These are phyloP conservation scores for Camillea tinctor DNA, from an alignment of 2,329 filamentous ascomycete species.

Conservation along the genomic window DNA sequence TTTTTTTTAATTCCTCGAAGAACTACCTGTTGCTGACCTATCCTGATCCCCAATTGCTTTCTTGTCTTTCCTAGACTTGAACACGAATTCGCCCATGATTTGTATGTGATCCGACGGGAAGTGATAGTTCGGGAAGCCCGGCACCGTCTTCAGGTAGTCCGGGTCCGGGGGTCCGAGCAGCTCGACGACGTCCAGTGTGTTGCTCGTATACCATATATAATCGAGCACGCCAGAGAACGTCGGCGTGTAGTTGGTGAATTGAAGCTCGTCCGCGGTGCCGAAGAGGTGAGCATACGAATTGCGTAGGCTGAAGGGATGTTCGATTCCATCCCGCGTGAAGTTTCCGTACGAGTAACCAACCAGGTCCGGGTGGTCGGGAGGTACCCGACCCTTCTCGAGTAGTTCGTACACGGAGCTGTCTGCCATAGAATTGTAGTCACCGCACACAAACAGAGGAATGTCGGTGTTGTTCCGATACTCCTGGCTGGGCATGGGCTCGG, in stretches of 20 bases:
- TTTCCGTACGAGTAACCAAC: constrained; percentile 83
- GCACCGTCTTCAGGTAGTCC: constrained; percentile 80
- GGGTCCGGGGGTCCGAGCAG: constrained; percentile 84
- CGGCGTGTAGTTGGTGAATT: constrained; percentile 96
- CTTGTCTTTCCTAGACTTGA: constrained; percentile 84
- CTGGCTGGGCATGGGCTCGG: constrained; percentile 74
- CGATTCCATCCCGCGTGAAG: constrained; percentile 88
- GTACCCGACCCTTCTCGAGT: constrained; percentile 75
- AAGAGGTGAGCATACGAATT: constrained; percentile 84
- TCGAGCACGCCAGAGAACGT: constrained; percentile 91
- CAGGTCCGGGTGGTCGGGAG: constrained; percentile 77
- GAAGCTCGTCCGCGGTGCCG: constrained; percentile 78
- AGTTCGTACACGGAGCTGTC: constrained; percentile 91
- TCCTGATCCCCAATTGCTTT: constrained; percentile 44
- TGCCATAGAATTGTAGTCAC: constrained; percentile 90
- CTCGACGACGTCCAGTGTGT: constrained; percentile 78
- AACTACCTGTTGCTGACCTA: constrained; percentile 9
- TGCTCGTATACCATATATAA: constrained; percentile 97
- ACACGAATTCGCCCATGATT: constrained; percentile 83
- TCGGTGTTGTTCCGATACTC: constrained; percentile 84
- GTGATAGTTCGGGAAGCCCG: constrained; percentile 90
- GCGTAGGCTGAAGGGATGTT: constrained; percentile 90
- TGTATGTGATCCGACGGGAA: constrained; percentile 93
- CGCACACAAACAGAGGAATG: constrained; percentile 87
- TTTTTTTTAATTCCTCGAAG: constrained; percentile 19